Conservation (phyloP, 345 rosid genomes). For the Eucalyptus camaldulensis region DNA sequence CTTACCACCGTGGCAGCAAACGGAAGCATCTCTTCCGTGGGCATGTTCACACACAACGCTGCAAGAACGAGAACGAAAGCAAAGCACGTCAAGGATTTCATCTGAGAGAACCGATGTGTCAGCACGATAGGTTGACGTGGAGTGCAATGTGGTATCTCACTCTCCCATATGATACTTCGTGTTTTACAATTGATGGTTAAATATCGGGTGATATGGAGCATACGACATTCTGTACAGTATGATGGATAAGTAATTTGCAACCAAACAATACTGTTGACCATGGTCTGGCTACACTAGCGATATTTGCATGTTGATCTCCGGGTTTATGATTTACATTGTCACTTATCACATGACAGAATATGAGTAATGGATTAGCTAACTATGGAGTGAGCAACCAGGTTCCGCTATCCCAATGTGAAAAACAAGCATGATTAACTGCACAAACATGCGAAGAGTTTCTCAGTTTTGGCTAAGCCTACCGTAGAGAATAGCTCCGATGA, state of each 20-base stretch:
- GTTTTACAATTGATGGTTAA: background rate
- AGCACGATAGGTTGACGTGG: background rate
- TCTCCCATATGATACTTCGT: background rate
- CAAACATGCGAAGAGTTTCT: background rate
- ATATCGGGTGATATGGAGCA: background rate
- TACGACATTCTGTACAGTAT: background rate
- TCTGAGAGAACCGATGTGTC: background rate
- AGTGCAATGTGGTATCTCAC: background rate
- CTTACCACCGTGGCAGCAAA: slow-evolving; percentile 86
- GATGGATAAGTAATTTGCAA: background rate
- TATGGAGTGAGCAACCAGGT: background rate
- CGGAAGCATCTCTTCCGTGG: slow-evolving; percentile 68
- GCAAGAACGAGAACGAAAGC: background rate
- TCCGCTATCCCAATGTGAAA: background rate
- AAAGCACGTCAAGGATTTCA: background rate
- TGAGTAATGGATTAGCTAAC: background rate
- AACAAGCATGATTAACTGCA: background rate
- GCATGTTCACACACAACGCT: slow-evolving; percentile 60
- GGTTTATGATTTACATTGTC: no score
- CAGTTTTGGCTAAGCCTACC: slow-evolving; percentile 16
- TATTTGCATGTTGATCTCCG: no score
- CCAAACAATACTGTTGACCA: background rate
- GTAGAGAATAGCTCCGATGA: slow-evolving; percentile 65
- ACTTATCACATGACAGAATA: no score
- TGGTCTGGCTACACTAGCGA: no score